Evolutionary conservation across 2,329 filamentous ascomycete genomes (phyloP).

Genomic region (Alternaria alternata): DNA sequence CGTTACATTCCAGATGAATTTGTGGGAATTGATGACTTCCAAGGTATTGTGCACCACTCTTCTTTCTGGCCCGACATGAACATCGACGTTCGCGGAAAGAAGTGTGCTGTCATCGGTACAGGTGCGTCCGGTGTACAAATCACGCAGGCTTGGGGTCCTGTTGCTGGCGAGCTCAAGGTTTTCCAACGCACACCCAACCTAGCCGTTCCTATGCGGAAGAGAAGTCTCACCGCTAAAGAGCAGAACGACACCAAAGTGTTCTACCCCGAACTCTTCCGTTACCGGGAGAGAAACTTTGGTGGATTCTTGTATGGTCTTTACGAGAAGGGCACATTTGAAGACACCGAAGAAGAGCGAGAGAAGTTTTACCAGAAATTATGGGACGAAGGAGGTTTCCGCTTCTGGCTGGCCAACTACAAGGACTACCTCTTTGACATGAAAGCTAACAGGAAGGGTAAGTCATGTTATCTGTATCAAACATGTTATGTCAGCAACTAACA

Average conservation of each 20-base stretch:
- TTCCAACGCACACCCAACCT: slow-evolving; percentile 59
- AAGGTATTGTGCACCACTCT: slow-evolving; percentile 64
- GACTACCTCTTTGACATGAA: neutral
- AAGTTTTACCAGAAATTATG: slow-evolving; percentile 36
- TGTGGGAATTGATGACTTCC: slow-evolving; percentile 64
- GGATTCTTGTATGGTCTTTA: slow-evolving; percentile 13
- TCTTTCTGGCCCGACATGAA: slow-evolving; percentile 61
- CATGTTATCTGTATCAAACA: neutral
- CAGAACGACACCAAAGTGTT: slow-evolving; percentile 53
- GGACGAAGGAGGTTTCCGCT: slow-evolving; percentile 33
- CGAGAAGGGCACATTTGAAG: slow-evolving; percentile 44
- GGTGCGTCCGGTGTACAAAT: slow-evolving; percentile 69
- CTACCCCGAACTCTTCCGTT: slow-evolving; percentile 56
- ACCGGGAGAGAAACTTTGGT: slow-evolving; percentile 16
- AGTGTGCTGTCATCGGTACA: slow-evolving; percentile 67
- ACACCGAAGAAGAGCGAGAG: slow-evolving; percentile 48
- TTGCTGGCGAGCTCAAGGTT: slow-evolving; percentile 60
- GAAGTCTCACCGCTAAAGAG: slow-evolving; percentile 48
- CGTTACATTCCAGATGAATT: slow-evolving; percentile 63
- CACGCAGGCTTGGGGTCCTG: slow-evolving; percentile 63
- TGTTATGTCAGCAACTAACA: slow-evolving; percentile 29
- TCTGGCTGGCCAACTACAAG: slow-evolving; percentile 13
- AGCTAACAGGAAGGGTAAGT: neutral
- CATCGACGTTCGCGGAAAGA: slow-evolving; percentile 63
- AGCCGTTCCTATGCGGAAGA: neutral